Conservation (phyloP, 805 yeast species). For the Wickerhamiella domercqiae region DNA sequence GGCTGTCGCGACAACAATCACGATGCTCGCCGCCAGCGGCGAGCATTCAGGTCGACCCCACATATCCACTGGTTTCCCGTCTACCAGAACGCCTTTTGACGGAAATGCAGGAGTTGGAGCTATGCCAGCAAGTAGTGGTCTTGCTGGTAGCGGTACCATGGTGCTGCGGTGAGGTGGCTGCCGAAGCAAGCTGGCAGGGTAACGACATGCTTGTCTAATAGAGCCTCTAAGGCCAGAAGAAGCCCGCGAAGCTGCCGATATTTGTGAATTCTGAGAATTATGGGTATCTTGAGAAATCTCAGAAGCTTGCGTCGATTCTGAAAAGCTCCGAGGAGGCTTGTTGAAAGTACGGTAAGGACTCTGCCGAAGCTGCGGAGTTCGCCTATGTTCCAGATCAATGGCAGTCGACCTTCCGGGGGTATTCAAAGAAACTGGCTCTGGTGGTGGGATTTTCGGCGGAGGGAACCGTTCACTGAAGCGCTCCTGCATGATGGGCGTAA, state of each 20-base stretch:
- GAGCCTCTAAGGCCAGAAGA: background rate
- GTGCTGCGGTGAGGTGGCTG: conserved; percentile 1
- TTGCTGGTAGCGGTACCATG: background rate
- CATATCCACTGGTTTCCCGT: conserved; percentile 8
- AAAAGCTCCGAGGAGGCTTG: background rate
- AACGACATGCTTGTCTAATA: background rate
- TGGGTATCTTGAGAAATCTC: background rate
- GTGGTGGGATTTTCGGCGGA: background rate
- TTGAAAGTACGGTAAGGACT: background rate
- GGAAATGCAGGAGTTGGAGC: conserved; percentile 14
- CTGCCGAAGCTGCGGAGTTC: background rate
- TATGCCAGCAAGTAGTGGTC: conserved; percentile 12
- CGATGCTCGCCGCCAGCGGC: conserved; percentile 9
- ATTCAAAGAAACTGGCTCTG: background rate
- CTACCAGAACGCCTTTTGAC: conserved; percentile 2
- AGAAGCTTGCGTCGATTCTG: background rate
- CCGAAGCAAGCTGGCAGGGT: background rate
- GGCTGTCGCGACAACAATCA: conserved; percentile 14
- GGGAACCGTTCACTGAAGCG: background rate
- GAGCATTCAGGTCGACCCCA: conserved; percentile 17
- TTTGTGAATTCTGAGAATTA: background rate
- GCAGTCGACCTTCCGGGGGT: background rate
- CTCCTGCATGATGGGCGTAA: background rate
- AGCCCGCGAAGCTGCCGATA: background rate
- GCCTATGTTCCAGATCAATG: background rate